Conservation (phyloP, 2,329 filamentous ascomycete species). For the Dendryphion nanum region DNA sequence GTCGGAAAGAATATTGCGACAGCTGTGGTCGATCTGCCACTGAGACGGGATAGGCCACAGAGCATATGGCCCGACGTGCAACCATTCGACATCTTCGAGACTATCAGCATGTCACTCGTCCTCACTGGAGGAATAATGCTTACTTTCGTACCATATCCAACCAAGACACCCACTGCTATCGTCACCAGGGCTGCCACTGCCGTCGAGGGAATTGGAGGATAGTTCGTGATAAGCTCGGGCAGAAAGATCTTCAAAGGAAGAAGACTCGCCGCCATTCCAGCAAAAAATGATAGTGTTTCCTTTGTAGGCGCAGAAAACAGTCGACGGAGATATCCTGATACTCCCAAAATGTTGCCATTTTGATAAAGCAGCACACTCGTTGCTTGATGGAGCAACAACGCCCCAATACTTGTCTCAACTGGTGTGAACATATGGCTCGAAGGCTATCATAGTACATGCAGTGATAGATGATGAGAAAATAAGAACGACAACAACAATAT, state of each 20-base stretch:
- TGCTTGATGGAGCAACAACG: slow-evolving; percentile 51
- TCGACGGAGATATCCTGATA: slow-evolving; percentile 48
- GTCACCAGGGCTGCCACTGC: slow-evolving; percentile 39
- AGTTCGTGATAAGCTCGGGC: slow-evolving; percentile 47
- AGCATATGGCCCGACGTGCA: slow-evolving; percentile 59
- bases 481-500: background rate
- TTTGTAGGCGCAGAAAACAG: slow-evolving; percentile 40
- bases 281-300: slow-evolving; percentile 47
- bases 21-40: slow-evolving; percentile 49
- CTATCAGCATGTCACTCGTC: background rate
- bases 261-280: slow-evolving; percentile 47
- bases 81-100: slow-evolving; percentile 36
- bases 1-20: slow-evolving; percentile 35
- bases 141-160: slow-evolving; percentile 56
- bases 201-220: slow-evolving; percentile 38
- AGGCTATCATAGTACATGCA: background rate
- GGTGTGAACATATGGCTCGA: slow-evolving; percentile 52
- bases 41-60: slow-evolving; percentile 51
- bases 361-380: slow-evolving; percentile 51
- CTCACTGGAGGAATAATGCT: slow-evolving; percentile 3
- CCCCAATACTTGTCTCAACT: slow-evolving; percentile 51
- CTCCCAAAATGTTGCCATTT: slow-evolving; percentile 53
- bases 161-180: slow-evolving; percentile 42
- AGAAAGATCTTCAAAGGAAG: slow-evolving; percentile 41
- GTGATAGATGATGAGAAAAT: background rate